Percentiles rank a stretch among this genome's conserved stretches.
phyloP scores from a whole-genome alignment of 2,329 filamentous ascomycete genomes.

The Volutella citrinella region DNA sequence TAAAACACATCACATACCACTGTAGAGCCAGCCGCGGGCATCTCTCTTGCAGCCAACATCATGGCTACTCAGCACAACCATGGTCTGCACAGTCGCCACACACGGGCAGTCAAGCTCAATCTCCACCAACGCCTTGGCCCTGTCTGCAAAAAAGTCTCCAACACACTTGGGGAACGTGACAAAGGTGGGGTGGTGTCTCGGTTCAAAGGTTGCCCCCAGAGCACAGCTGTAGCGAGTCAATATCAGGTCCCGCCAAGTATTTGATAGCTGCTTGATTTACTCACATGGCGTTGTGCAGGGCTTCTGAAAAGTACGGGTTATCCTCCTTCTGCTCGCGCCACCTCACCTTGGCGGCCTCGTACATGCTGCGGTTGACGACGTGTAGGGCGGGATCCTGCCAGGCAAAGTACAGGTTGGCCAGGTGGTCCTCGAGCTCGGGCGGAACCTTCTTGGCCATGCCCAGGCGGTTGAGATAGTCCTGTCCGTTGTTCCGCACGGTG shows the following conservation, averaged over 20 bases:
- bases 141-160: constrained; percentile 25
- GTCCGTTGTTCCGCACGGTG: constrained; percentile 22
- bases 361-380: constrained; percentile 22
- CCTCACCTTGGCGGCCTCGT: constrained; percentile 10
- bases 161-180: constrained; percentile 31
- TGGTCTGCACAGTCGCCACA: constrained; percentile 24
- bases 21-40: constrained; percentile 25
- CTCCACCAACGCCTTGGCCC: constrained; percentile 23
- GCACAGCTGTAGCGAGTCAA: constrained; percentile 30
- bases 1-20: constrained; percentile 12
- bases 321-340: constrained; percentile 19
- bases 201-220: constrained; percentile 40
- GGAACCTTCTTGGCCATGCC: constrained; percentile 17
- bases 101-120: constrained; percentile 25
- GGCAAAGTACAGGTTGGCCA: constrained; percentile 18
- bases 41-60: constrained; percentile 25
- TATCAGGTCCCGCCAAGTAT: background rate
- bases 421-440: constrained; percentile 13
- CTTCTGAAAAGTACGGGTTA: constrained; percentile 26
- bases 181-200: constrained; percentile 39
- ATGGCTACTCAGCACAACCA: constrained; percentile 24
- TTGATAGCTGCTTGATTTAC: background rate
- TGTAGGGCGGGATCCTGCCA: constrained; percentile 22
- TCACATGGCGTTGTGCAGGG: constrained; percentile 26
- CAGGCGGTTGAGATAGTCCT: constrained; percentile 22